phyloP scores from a whole-genome alignment of 2,329 filamentous ascomycete species.

The Colletotrichum lupini region DNA sequence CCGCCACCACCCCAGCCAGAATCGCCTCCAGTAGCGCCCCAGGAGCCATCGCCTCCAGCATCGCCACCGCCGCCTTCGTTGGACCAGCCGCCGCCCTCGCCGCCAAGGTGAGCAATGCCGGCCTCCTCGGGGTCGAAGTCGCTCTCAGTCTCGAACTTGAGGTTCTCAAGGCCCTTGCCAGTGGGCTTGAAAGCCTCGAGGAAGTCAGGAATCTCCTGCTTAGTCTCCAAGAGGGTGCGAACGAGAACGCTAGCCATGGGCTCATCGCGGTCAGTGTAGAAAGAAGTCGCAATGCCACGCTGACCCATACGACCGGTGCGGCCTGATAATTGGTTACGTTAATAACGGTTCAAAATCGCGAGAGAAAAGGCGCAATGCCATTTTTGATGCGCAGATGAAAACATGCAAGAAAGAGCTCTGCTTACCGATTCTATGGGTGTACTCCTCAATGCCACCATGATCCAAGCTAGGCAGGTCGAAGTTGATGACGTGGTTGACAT shows the following conservation, averaged over 20 bases:
- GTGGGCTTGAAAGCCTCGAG: conserved; percentile 73
- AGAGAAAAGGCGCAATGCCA: background rate
- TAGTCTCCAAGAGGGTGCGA: conserved; percentile 83
- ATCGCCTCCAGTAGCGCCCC: conserved; percentile 35
- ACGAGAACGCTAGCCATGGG: conserved; percentile 79
- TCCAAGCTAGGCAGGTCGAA: conserved; percentile 82
- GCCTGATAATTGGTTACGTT: conserved; percentile 57
- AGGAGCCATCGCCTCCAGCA: conserved; percentile 37
- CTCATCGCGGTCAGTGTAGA: conserved; percentile 84
- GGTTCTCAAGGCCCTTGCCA: conserved; percentile 47
- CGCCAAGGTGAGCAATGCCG: conserved; percentile 41
- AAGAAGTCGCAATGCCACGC: conserved; percentile 85
- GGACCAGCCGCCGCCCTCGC: conserved; percentile 34
- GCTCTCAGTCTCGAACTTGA: conserved; percentile 67
- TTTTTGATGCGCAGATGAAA: background rate
- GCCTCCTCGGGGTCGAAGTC: conserved; percentile 57
- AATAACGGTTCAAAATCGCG: background rate
- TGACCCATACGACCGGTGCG: conserved; percentile 96
- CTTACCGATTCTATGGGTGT: conserved; percentile 92
- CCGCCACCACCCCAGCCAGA: conserved; percentile 18
- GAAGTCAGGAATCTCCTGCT: conserved; percentile 86
- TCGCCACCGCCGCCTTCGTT: conserved; percentile 31
- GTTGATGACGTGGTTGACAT: conserved; percentile 93
- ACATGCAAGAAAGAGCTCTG: background rate
- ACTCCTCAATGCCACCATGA: conserved; percentile 92